Base-by-base conservation (phyloP, 2,329 filamentous ascomycete genomes). In the Stachybotrys chlorohalonatus region DNA sequence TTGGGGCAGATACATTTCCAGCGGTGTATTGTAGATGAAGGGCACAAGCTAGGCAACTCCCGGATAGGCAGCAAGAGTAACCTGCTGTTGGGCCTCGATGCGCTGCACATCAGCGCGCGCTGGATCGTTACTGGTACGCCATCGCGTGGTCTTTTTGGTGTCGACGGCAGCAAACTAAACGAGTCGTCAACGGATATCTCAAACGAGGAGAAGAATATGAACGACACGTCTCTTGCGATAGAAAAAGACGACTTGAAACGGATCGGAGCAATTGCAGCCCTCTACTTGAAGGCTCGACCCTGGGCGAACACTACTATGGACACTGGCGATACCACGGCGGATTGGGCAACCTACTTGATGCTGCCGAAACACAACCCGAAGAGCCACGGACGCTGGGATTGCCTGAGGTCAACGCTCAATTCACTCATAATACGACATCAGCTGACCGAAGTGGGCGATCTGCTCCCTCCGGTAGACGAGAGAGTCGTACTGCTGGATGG, bases 111-210 rank as follows among this genome's bases (percentile, higher is more conserved):
- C 15, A 85, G 90, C 50, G 82, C 89, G 16, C 83, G 88, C 9
- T 96, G 93, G 93, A 83, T 95, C 5, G 87, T 96, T 1, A 95
- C 89, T 1, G 93, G 93, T 54, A 97, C 93, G 0, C 93, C 93
- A 2, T 90, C 91, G 1, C 86, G 85, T 58, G 89, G 91, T 9
- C 74, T 96, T 0, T 89, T 90, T 54, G 90, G 92, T 0, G 79
- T 90, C 5, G 66, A 68, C 36, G 52, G 55, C 31, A 47, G 55
- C 13, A 50, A 56, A 24, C 17, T 55, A 11, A n/a, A 50, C 7
- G 31, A 51, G 6, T 9, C n/a, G 11, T 8, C 24, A 7, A 30
- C 15, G 9, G 11, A 31, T 31, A 9, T 36, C 5, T 9, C 24
- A 13, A 6, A 13, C 6, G 31, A 13, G 30, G 49, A 51, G 30